Conservation (phyloP, 805 yeast species). For the Ogataea glucozyma region DNA sequence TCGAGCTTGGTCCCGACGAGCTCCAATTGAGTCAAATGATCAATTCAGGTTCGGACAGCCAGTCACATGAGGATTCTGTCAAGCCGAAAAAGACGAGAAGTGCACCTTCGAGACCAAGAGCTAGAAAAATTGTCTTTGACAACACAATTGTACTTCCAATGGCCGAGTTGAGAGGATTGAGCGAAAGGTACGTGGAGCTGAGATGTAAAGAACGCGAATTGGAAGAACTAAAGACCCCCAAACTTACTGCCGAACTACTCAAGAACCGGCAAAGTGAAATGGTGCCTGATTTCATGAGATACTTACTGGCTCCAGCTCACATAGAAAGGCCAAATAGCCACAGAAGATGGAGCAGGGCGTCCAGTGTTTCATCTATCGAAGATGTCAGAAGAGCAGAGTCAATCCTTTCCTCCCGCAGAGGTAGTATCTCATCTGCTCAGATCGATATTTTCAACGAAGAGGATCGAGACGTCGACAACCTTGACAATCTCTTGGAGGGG, state of each 20-base stretch:
- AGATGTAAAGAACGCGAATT: constrained; percentile 8
- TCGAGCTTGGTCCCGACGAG: constrained; percentile 8
- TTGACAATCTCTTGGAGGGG: constrained; percentile 16
- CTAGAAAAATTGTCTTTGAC: constrained; percentile 19
- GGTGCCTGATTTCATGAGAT: constrained; percentile 14
- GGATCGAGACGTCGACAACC: neutral
- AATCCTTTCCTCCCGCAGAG: constrained; percentile 17
- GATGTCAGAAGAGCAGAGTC: constrained; percentile 26
- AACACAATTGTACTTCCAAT: constrained; percentile 17
- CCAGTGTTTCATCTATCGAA: constrained; percentile 31
- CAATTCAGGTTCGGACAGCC: neutral
- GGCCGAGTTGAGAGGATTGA: constrained; percentile 15
- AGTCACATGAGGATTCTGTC: neutral
- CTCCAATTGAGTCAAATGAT: neutral
- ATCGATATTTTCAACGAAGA: constrained; percentile 10
- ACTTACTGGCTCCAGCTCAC: constrained; percentile 8
- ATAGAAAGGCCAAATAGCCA: neutral
- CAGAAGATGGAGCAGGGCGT: constrained; percentile 22
- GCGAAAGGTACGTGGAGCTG: constrained; percentile 17
- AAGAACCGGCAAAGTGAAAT: constrained; percentile 5
- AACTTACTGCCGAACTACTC: constrained; percentile 1
- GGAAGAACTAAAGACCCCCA: neutral
- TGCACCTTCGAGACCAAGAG: constrained; percentile 5
- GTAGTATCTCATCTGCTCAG: constrained; percentile 16
- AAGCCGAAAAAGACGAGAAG: neutral